Percentiles rank a stretch among this genome's conserved stretches.
Conservation (phyloP, 2,329 filamentous ascomycete species). For the Talaromyces sp. region DNA sequence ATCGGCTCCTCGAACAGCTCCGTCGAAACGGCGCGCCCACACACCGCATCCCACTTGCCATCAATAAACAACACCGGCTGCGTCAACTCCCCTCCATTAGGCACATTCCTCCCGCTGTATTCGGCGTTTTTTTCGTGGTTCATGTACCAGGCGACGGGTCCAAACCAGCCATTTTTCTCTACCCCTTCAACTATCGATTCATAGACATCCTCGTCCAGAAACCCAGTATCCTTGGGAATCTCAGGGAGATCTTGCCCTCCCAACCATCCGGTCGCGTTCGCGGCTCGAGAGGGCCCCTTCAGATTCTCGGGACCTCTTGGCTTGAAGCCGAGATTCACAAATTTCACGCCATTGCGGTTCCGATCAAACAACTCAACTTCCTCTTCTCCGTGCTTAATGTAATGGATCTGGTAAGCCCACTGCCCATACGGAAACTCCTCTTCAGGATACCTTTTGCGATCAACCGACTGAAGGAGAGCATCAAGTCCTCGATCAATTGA, state of each 20-base stretch:
- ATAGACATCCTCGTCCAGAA: background rate
- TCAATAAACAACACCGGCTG: background rate
- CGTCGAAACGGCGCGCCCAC: background rate
- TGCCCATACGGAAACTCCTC: background rate
- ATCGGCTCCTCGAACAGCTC: background rate
- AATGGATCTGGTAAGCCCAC: background rate
- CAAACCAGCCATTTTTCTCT: background rate
- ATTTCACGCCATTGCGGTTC: background rate
- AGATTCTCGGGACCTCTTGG: background rate
- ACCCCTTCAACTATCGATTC: background rate
- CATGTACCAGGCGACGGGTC: background rate
- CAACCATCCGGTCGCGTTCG: background rate
- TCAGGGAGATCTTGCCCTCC: background rate
- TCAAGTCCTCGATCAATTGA: background rate
- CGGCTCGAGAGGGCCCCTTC: background rate
- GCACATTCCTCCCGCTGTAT: background rate
- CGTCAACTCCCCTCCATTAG: background rate
- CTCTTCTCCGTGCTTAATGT: background rate
- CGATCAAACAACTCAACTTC: background rate
- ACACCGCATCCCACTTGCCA: background rate
- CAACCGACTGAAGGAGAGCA: background rate
- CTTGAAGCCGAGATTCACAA: background rate
- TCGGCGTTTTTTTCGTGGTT: background rate
- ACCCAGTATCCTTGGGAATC: background rate
- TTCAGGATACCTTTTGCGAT: background rate